A percentile compares a stretch with the other conserved stretches of the same genome.
Evolutionary conservation across 2,329 filamentous ascomycete genomes (phyloP).

Genomic region (Hypoxylon sp.): DNA sequence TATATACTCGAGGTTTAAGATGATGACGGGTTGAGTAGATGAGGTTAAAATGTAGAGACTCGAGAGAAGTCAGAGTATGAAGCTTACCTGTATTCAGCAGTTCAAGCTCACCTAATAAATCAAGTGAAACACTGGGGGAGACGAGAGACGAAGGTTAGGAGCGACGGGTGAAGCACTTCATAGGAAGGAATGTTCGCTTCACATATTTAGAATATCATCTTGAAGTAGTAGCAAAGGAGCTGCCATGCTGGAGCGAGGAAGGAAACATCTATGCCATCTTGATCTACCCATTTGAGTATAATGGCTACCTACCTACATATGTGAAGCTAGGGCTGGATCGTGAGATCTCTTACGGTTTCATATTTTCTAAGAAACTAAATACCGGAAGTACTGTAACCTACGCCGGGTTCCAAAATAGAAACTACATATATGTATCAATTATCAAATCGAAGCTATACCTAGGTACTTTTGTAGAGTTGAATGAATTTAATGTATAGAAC

Average conservation of each 20-base stretch:
- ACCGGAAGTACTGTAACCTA: too few relatives aligned
- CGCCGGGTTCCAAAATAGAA: too few relatives aligned
- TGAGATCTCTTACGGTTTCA: too few relatives aligned
- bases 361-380: too few relatives aligned
- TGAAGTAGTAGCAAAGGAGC: slow-evolving; percentile 3
- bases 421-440: too few relatives aligned
- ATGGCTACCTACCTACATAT: not conserved
- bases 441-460: not conserved
- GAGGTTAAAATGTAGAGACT: slow-evolving; percentile 5
- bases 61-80: slow-evolving; percentile 2
- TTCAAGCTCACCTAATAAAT: not conserved
- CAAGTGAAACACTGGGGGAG: too few relatives aligned
- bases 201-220: not conserved
- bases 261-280: not conserved
- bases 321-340: too few relatives aligned
- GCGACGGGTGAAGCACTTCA: not conserved
- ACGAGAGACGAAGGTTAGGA: not conserved
- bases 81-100: not conserved
- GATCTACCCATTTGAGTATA: not conserved
- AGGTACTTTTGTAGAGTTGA: not conserved
- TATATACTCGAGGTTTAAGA: slow-evolving; percentile 18
- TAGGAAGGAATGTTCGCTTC: not conserved
- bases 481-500: not conserved
- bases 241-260: not conserved
- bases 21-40: slow-evolving; percentile 1